Percentiles rank a stretch among this genome's conserved stretches.
These are phyloP conservation scores for Hyaloscypha variabilis DNA, from an alignment of 495 filamentous ascomycete genomes.

Conservation along the genomic window DNA sequence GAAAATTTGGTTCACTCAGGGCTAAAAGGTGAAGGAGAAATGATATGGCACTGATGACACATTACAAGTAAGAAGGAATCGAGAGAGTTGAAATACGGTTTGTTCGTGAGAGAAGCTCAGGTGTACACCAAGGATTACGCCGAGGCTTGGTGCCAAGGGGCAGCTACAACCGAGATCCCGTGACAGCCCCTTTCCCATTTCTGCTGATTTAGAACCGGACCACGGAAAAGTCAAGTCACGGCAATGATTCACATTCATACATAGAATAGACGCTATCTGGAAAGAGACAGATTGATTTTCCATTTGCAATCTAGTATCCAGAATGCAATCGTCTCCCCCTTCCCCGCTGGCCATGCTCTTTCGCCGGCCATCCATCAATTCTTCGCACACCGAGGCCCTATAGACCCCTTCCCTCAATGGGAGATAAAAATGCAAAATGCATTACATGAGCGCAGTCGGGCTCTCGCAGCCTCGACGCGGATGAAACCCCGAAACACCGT, in stretches of 20 bases:
- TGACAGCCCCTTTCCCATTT: background rate
- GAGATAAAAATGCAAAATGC: conserved; percentile 10
- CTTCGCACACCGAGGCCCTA: background rate
- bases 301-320: background rate
- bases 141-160: background rate
- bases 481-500: background rate
- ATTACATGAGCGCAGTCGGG: conserved; percentile 10
- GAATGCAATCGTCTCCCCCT: background rate
- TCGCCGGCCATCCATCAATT: background rate
- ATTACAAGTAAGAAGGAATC: background rate
- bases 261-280: background rate
- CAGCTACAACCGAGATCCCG: background rate
- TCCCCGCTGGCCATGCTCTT: background rate
- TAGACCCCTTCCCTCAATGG: background rate
- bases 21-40: background rate
- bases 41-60: background rate
- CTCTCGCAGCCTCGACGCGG: conserved; percentile 17
- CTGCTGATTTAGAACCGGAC: background rate
- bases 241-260: background rate
- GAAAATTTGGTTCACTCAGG: too few relatives aligned
- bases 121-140: background rate
- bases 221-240: conserved; percentile 1
- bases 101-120: background rate
- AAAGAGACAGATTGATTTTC: background rate
- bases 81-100: background rate